phyloP scores from a whole-genome alignment of 441 rosid genomes.

The Aquilaria agallochum region DNA sequence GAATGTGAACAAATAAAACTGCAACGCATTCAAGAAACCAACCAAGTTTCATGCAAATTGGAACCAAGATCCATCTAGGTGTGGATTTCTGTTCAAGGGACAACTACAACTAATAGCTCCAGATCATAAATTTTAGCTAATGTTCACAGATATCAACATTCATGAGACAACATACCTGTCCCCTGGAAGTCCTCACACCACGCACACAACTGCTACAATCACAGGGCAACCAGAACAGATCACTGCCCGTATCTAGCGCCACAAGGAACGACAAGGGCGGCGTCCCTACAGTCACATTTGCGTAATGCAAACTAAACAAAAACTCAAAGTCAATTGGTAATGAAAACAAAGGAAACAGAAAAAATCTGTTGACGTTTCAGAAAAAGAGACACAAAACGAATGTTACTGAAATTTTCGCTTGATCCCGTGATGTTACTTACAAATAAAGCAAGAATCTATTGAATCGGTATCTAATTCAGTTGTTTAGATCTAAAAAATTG shows the following conservation, averaged over 20 bases:
- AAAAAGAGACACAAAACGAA: neutral
- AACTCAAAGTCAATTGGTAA: neutral
- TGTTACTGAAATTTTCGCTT: too few species aligned
- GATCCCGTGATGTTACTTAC: too few species aligned
- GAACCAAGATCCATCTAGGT: too few species aligned
- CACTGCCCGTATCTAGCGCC: conserved; percentile 92
- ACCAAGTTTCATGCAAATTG: too few species aligned
- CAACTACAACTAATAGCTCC: neutral
- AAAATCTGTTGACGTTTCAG: neutral
- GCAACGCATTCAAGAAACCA: too few species aligned
- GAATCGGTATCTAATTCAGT: too few species aligned
- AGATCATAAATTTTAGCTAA: too few species aligned
- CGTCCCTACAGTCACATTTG: conserved; percentile 73
- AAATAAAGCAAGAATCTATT: too few species aligned
- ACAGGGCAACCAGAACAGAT: conserved; percentile 91
- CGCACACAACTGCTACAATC: conserved; percentile 54
- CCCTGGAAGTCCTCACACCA: conserved; percentile 26
- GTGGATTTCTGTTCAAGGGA: too few species aligned
- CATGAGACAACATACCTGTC: conserved; percentile 32
- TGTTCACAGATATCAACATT: neutral
- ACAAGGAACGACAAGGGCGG: conserved; percentile 73
- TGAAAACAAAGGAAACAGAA: neutral
- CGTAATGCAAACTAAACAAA: conserved; percentile 71
- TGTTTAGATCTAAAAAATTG: too few species aligned
- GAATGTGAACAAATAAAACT: too few species aligned